Evolutionary conservation across 306 rosid genomes (phyloP).

Genomic region (Pyrus pyrifolia): DNA sequence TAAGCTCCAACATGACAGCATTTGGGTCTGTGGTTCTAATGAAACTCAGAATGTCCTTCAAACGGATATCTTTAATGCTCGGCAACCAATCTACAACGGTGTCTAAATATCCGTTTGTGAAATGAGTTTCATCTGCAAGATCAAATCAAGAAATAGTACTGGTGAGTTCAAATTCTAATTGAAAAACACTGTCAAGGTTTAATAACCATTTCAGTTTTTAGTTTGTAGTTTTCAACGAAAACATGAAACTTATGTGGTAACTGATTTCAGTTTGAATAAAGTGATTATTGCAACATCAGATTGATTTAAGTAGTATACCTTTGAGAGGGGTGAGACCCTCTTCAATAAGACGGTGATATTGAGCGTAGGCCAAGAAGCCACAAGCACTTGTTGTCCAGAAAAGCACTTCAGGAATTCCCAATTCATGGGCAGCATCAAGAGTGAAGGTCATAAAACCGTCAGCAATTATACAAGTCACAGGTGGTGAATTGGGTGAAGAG

Average conservation of each 20-base stretch:
- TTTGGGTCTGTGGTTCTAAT: constrained; percentile 47
- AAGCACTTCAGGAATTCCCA: constrained; percentile 26
- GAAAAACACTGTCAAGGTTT: background rate
- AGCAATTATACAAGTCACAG: constrained; percentile 28
- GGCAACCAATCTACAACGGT: constrained; percentile 50
- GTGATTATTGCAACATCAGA: background rate
- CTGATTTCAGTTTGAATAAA: too few relatives aligned
- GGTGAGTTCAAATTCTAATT: background rate
- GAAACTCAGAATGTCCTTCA: constrained; percentile 50
- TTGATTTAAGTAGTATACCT: constrained; percentile 11
- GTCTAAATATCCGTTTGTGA: constrained; percentile 47
- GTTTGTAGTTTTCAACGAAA: background rate
- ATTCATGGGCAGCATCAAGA: constrained; percentile 31
- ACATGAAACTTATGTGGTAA: too few relatives aligned
- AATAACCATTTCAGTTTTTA: background rate
- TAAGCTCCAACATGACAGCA: constrained; percentile 21
- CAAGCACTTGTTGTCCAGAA: constrained; percentile 38
- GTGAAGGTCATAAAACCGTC: constrained; percentile 34
- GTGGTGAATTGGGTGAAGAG: constrained; percentile 1
- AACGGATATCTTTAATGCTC: constrained; percentile 40
- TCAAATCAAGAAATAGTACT: background rate
- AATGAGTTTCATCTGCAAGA: constrained; percentile 31
- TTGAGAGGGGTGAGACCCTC: constrained; percentile 28
- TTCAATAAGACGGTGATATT: constrained; percentile 17
- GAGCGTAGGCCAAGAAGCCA: constrained; percentile 25